Percentiles rank a stretch among this genome's conserved stretches.
Evolutionary conservation across 495 filamentous ascomycete species (phyloP).

Genomic region (Lophiostoma macrostomum): DNA sequence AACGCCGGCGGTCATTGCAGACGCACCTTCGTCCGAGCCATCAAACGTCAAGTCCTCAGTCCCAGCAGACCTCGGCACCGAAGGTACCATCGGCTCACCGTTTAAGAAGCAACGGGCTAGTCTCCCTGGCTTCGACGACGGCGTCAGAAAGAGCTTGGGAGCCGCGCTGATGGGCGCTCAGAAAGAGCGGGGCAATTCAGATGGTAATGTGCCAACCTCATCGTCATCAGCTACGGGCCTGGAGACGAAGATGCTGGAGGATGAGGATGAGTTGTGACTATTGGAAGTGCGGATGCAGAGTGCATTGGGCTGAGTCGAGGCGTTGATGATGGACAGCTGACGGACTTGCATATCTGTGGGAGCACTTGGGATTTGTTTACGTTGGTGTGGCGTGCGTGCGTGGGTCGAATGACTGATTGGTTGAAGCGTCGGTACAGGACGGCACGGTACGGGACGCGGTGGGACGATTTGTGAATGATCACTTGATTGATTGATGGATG

Average conservation of each 20-base stretch:
- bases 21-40: background rate
- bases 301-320: conserved; percentile 25
- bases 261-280: conserved; percentile 40
- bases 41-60: conserved; percentile 5
- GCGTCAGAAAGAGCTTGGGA: conserved; percentile 25
- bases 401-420: no score
- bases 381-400: no score
- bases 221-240: no score
- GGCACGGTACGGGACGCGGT: no score
- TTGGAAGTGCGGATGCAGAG: conserved; percentile 21
- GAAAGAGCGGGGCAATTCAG: conserved; percentile 19
- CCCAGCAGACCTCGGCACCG: conserved; percentile 45
- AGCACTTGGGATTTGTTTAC: no score
- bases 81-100: conserved; percentile 67
- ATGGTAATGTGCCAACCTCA: conserved; percentile 1
- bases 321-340: no score
- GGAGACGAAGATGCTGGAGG: conserved; percentile 31
- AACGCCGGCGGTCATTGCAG: conserved; percentile 10
- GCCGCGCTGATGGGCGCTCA: conserved; percentile 6
- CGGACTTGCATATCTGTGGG: no score
- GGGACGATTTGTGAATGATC: background rate
- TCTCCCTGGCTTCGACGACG: conserved; percentile 58
- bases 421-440: no score
- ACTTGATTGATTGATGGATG: background rate
- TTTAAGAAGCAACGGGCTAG: conserved; percentile 80